Evolutionary conservation across 441 rosid genomes (phyloP), one percentile per base, ranked within the genome.

Genomic region (Rhodomyrtus psidioides): DNA sequence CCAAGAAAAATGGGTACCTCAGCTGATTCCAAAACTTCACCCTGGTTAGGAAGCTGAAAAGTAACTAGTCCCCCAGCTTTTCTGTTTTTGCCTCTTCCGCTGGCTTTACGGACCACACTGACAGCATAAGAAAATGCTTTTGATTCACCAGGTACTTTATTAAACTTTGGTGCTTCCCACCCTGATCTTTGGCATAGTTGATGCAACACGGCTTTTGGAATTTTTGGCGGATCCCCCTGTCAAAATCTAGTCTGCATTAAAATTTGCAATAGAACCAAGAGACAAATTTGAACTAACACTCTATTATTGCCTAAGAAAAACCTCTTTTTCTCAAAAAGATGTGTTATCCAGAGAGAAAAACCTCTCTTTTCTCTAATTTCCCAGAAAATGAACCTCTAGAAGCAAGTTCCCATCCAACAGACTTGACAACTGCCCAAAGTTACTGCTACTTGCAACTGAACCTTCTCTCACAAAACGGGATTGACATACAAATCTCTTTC

Each of bases 141-240:
- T 88, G 87, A 93, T 91, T 91, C 94, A 60, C 86, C 91, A 49
- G 85, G 87, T 76, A 93, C 81, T 90, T 96, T 97, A 84, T 92
- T 92, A 86, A 97, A 97, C 87, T 96, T 97, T 23, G 99, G 99
- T 85, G 99, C 98, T 85, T 94, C 96, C 98, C 98, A 97, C 86
- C 97, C 97, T 87, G 96, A 94, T 87, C 93, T 92, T 91, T 95
- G 98, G 90, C 99, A 97, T 87, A 97, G 88, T 84, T 95, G 98
- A 89, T 97, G 99, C 86, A 97, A 96, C 88, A 95, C 89, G 83
- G 98, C 98, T 88, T 96, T 97, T 5, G 98, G 99, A 79, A 91
- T 93, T 90, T 90, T 97, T 58, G 87, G 89, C 19, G 92, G 90
- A 86, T 97, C 98, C 53, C 98, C 99, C 99, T 96, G 92, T 86